Conservation (phyloP, 78 protist genomes). For the Dictyostelium citrinum region DNA sequence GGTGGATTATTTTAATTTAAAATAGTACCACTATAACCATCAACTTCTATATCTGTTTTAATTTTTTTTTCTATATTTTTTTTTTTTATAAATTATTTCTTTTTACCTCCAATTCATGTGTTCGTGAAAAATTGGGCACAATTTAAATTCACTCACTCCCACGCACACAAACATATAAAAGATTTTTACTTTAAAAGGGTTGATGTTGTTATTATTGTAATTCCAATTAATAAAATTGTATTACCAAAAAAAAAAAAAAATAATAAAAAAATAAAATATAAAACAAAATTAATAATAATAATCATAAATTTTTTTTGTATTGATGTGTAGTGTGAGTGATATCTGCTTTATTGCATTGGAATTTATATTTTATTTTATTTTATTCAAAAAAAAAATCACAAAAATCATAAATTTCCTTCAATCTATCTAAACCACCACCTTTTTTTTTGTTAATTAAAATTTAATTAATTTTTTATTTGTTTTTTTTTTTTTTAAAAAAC, state of each 20-base stretch:
- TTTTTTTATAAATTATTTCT: not conserved
- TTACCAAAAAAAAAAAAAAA: not conserved
- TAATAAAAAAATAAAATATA: not conserved
- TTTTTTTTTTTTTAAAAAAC: not conserved
- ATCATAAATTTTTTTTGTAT: not conserved
- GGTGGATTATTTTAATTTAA: not conserved
- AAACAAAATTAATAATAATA: not conserved
- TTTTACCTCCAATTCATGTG: not conserved
- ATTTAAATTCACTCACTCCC: not conserved
- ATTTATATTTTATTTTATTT: not conserved
- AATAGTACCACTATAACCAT: not conserved
- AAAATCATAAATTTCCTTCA: not conserved
- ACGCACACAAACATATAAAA: not conserved
- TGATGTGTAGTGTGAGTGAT: not conserved
- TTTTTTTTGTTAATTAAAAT: not conserved
- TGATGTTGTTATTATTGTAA: not conserved
- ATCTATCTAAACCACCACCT: not conserved
- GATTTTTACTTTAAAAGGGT: not conserved
- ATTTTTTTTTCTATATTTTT: not conserved
- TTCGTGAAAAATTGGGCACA: not conserved
- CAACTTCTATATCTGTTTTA: not conserved
- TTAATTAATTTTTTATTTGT: not conserved
- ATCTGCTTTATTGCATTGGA: not conserved
- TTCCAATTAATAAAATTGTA: not conserved
- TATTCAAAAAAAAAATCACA: not conserved